Evolutionary conservation across 345 rosid species (phyloP).

Genomic region (Mercurialis annua): DNA sequence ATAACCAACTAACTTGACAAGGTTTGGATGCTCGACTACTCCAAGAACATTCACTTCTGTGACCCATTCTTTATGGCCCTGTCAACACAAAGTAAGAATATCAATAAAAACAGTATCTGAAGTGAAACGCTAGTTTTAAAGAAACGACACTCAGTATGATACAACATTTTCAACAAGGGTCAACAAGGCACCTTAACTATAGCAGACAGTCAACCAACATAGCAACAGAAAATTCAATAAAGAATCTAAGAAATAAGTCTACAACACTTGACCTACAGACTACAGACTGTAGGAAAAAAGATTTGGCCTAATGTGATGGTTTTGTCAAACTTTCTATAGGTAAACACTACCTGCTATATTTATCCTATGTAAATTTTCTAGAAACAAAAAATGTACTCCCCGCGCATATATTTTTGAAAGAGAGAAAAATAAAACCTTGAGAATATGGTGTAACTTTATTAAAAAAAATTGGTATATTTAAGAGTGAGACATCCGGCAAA

Average conservation of each 20-base stretch:
- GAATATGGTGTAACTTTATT: neutral
- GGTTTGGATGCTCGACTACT: slow-evolving; percentile 80
- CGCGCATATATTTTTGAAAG: neutral
- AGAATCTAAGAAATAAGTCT: neutral
- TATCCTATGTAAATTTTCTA: neutral
- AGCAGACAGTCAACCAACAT: neutral
- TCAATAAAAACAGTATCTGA: slow-evolving; percentile 8
- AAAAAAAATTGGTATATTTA: neutral
- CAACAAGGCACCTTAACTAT: neutral
- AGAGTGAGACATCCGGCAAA: neutral
- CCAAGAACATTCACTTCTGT: slow-evolving; percentile 93
- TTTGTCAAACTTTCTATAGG: neutral
- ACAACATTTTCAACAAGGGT: neutral
- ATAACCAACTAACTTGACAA: slow-evolving; percentile 79
- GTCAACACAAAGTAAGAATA: slow-evolving; percentile 30
- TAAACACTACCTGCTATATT: neutral
- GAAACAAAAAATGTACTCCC: neutral
- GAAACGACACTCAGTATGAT: slow-evolving; percentile 8
- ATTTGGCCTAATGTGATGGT: neutral
- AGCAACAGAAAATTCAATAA: slow-evolving; percentile 3
- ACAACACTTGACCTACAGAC: neutral
- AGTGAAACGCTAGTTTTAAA: neutral
- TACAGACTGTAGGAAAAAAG: neutral
- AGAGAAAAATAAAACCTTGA: neutral
- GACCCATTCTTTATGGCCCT: slow-evolving; percentile 96